Evolutionary conservation across 495 filamentous ascomycete genomes (phyloP).

Genomic region (Annulohypoxylon bovei): DNA sequence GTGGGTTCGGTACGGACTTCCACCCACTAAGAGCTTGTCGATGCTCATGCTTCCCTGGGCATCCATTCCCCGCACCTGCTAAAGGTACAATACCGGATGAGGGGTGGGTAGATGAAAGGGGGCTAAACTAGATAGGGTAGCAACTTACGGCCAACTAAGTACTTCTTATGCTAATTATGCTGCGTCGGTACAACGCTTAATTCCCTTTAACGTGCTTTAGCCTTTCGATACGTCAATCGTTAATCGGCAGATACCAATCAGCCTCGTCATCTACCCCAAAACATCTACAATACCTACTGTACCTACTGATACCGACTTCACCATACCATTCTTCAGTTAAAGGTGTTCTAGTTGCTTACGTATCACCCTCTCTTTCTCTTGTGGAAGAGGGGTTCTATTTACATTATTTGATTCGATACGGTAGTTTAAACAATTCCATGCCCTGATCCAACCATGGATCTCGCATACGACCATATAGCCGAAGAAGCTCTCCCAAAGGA

Average conservation of each 20-base stretch:
- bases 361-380: constrained; percentile 26
- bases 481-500: constrained; percentile 79
- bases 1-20: constrained; percentile 10
- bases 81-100: neutral
- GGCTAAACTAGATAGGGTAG: constrained; percentile 20
- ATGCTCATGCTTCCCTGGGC: neutral
- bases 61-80: neutral
- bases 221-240: constrained; percentile 44
- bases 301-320: constrained; percentile 36
- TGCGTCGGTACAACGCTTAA: constrained; percentile 14
- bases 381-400: constrained; percentile 27
- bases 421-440: constrained; percentile 25
- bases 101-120: neutral
- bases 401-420: neutral
- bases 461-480: constrained; percentile 96
- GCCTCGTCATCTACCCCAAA: constrained; percentile 42
- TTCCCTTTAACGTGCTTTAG: constrained; percentile 10
- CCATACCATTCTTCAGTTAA: constrained; percentile 9
- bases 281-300: neutral
- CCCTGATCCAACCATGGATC: constrained; percentile 73
- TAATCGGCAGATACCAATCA: constrained; percentile 36
- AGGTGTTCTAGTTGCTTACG: constrained; percentile 13
- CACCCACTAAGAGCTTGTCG: neutral
- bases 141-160: neutral
- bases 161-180: constrained; percentile 15